A percentile compares a stretch with the other conserved stretches of the same genome.
Conservation (phyloP, 1,139 yeast species). For the Yamadazyma membranifaciens region DNA sequence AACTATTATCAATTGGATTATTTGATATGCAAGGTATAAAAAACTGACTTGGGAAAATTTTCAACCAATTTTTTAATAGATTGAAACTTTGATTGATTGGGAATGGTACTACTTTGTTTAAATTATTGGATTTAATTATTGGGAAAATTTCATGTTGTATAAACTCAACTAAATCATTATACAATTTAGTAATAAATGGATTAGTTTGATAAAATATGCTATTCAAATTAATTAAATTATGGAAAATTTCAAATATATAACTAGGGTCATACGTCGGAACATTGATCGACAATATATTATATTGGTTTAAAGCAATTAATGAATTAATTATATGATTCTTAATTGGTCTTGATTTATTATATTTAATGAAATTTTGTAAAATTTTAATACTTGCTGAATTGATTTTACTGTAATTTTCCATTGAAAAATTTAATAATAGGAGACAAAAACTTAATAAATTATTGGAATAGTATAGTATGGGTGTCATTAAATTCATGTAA, state of each 20-base stretch:
- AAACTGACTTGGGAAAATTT: slow-evolving; percentile 22
- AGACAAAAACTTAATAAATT: slow-evolving; percentile 19
- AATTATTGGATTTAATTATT: neutral
- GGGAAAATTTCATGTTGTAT: slow-evolving; percentile 9
- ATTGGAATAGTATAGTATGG: slow-evolving; percentile 18
- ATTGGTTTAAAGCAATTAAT: slow-evolving; percentile 12
- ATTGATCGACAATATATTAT: slow-evolving; percentile 21
- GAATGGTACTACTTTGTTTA: slow-evolving; percentile 17
- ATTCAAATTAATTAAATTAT: slow-evolving; percentile 19
- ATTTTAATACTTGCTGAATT: slow-evolving; percentile 17
- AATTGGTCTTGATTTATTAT: slow-evolving; percentile 11
- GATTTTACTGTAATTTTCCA: slow-evolving; percentile 19
- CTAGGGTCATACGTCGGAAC: slow-evolving; percentile 28
- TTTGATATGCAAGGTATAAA: slow-evolving; percentile 14
- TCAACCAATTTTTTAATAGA: slow-evolving; percentile 24
- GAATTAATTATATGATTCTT: slow-evolving; percentile 4
- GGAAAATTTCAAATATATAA: slow-evolving; percentile 22
- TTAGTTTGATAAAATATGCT: slow-evolving; percentile 10
- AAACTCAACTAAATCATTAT: slow-evolving; percentile 5
- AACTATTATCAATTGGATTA: slow-evolving; percentile 13
- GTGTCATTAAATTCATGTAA: slow-evolving; percentile 14
- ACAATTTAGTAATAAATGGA: slow-evolving; percentile 2
- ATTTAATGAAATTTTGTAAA: slow-evolving; percentile 13
- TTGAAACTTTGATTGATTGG: slow-evolving; percentile 20
- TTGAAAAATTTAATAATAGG: slow-evolving; percentile 21